phyloP scores from a whole-genome alignment of 306 rosid species.

The Gillenia trifoliata region DNA sequence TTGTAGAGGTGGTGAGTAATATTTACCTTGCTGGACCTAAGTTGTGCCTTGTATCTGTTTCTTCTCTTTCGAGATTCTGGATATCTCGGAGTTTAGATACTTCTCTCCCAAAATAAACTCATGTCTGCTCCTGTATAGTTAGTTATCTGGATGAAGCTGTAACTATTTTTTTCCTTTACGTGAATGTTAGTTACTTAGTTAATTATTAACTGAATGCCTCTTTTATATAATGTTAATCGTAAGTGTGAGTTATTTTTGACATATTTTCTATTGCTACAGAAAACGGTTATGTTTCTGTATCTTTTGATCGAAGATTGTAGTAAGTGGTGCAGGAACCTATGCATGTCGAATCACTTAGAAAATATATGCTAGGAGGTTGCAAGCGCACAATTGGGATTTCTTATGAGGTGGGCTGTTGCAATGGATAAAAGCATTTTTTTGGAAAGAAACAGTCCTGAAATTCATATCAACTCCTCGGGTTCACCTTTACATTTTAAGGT shows the following conservation, averaged over 20 bases:
- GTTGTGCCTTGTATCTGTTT: conserved; percentile 30
- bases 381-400: background rate
- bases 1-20: conserved; percentile 45
- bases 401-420: background rate
- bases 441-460: no score
- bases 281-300: background rate
- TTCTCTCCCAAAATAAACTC: conserved; percentile 34
- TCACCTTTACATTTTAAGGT: background rate
- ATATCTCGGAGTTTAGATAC: conserved; percentile 25
- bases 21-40: conserved; percentile 29
- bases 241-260: background rate
- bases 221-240: background rate
- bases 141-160: conserved; percentile 37
- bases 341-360: background rate
- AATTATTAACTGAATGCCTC: background rate
- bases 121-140: conserved; percentile 45
- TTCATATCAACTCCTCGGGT: background rate
- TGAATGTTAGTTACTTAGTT: conserved; percentile 23
- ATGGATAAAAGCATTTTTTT: no score
- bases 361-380: background rate
- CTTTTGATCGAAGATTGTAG: background rate
- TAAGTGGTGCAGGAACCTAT: background rate
- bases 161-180: conserved; percentile 4
- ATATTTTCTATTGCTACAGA: background rate
- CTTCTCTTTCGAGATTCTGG: conserved; percentile 22